Evolutionary conservation across 2,329 filamentous ascomycete genomes (phyloP).

Genomic region (Aspergillus aculeatus): DNA sequence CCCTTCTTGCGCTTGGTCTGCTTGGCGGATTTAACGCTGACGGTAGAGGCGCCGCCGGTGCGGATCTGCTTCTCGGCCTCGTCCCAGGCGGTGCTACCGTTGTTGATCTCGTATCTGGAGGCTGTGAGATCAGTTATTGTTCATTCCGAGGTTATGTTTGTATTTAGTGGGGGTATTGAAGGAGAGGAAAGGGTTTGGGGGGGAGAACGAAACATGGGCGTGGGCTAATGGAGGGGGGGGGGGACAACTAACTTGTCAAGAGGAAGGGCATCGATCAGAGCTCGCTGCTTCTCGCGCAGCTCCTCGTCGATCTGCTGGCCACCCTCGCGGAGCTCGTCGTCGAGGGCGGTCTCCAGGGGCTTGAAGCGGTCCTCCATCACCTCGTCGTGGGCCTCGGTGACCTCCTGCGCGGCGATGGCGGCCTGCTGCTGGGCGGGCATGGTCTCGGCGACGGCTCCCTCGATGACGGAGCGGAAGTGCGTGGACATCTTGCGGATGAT

Average conservation of each 20-base stretch:
- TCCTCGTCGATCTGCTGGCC: conserved; percentile 71
- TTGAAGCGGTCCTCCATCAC: conserved; percentile 64
- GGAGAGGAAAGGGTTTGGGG: background rate
- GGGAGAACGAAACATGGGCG: background rate
- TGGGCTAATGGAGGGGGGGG: background rate
- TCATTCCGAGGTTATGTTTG: conserved; percentile 21
- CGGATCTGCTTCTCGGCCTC: conserved; percentile 72
- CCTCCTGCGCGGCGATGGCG: conserved; percentile 34
- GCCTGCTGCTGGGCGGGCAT: conserved; percentile 59
- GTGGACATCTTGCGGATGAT: conserved; percentile 82
- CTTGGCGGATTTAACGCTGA: conserved; percentile 80
- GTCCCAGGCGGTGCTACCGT: conserved; percentile 53
- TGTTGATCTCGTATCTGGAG: conserved; percentile 47
- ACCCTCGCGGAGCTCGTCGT: conserved; percentile 81
- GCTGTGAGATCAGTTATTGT: conserved; percentile 42
- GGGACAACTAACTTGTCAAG: conserved; percentile 69
- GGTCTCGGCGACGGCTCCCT: conserved; percentile 68
- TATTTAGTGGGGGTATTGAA: conserved; percentile 1
- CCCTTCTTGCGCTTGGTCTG: conserved; percentile 69
- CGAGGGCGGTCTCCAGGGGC: conserved; percentile 68
- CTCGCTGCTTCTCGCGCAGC: conserved; percentile 76
- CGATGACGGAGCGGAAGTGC: conserved; percentile 73
- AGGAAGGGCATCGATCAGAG: conserved; percentile 85
- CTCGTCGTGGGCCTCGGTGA: conserved; percentile 67
- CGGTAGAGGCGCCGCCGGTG: conserved; percentile 53